A percentile compares a stretch with the other conserved stretches of the same genome.
Conservation (phyloP, 2,329 filamentous ascomycete species). For the Exserohilum turcica region DNA sequence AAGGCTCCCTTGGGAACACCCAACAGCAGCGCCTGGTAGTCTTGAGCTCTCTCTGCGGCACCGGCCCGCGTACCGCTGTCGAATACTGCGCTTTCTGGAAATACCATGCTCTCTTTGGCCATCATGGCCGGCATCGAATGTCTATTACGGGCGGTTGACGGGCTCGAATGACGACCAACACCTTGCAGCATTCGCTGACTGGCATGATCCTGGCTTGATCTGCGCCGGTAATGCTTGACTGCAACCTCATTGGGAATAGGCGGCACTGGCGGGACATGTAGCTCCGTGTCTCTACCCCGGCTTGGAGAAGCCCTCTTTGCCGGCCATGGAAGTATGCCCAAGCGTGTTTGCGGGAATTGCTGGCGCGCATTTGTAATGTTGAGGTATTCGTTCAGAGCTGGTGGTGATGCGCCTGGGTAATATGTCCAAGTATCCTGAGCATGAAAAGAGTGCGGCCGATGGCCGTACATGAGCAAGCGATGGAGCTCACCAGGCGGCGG, state of each 20-base stretch:
- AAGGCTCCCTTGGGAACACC: not conserved
- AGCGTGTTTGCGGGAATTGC: slow-evolving; percentile 11
- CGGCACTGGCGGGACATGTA: slow-evolving; percentile 37
- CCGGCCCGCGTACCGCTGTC: not conserved
- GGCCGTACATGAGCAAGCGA: too few species aligned
- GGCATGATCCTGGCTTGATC: slow-evolving; percentile 23
- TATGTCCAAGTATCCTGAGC: slow-evolving; percentile 37
- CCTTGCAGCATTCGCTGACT: slow-evolving; percentile 36
- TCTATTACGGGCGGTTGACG: slow-evolving; percentile 12
- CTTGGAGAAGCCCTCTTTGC: slow-evolving; percentile 38
- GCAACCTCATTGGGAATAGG: slow-evolving; percentile 31
- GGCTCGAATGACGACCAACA: slow-evolving; percentile 35
- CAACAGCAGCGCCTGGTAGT: slow-evolving; percentile 1
- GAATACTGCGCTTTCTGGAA: slow-evolving; percentile 11
- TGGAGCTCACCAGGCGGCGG: too few species aligned
- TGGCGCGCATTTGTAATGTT: slow-evolving; percentile 10
- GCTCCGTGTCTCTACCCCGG: slow-evolving; percentile 24
- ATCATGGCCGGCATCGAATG: slow-evolving; percentile 2
- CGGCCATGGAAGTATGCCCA: slow-evolving; percentile 36
- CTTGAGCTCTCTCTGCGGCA: not conserved
- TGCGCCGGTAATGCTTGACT: slow-evolving; percentile 12
- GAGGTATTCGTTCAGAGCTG: slow-evolving; percentile 17
- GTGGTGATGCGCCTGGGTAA: slow-evolving; percentile 16
- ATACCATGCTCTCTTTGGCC: slow-evolving; percentile 2
- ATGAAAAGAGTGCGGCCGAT: slow-evolving; percentile 39